These are phyloP conservation scores for Peniophora sp. DNA, from an alignment of 1,284 basidiomycete genomes.

Conservation along the genomic window DNA sequence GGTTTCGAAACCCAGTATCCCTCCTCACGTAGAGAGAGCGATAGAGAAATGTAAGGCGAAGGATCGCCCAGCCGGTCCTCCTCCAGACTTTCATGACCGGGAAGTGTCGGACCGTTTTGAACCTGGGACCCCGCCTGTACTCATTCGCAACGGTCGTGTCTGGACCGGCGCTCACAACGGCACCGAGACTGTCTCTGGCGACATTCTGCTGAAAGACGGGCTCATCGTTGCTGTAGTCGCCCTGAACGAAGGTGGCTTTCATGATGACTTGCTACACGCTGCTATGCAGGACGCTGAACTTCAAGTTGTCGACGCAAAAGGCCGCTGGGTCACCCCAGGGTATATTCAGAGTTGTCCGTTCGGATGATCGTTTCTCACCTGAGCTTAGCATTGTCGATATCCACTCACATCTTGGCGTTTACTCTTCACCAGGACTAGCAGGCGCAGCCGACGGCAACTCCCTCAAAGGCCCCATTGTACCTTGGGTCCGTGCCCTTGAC, in stretches of 20 bases:
- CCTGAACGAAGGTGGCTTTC: constrained; percentile 30
- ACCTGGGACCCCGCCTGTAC: constrained; percentile 51
- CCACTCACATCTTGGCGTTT: constrained; percentile 74
- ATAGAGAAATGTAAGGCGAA: neutral
- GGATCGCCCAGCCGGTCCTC: constrained; percentile 26
- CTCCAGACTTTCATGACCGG: constrained; percentile 43
- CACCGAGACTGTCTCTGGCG: constrained; percentile 54
- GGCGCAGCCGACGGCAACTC: constrained; percentile 47
- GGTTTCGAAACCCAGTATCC: neutral
- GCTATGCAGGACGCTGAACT: constrained; percentile 10
- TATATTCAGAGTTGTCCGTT: constrained; percentile 30
- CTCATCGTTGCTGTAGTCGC: constrained; percentile 51
- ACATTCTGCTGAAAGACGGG: constrained; percentile 52
- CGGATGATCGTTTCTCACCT: neutral
- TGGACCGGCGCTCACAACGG: constrained; percentile 72
- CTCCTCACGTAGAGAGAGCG: neutral
- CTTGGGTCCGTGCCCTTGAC: constrained; percentile 43
- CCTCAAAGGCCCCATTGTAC: constrained; percentile 46
- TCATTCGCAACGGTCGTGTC: constrained; percentile 73
- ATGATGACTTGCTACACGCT: too few relatives aligned
- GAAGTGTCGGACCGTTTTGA: constrained; percentile 67
- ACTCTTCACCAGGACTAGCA: constrained; percentile 47
- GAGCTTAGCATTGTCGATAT: constrained; percentile 56
- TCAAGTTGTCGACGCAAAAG: constrained; percentile 46
- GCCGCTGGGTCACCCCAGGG: constrained; percentile 65